Base-by-base conservation (phyloP, 345 rosid genomes). In the Dimocarpus longan region DNA sequence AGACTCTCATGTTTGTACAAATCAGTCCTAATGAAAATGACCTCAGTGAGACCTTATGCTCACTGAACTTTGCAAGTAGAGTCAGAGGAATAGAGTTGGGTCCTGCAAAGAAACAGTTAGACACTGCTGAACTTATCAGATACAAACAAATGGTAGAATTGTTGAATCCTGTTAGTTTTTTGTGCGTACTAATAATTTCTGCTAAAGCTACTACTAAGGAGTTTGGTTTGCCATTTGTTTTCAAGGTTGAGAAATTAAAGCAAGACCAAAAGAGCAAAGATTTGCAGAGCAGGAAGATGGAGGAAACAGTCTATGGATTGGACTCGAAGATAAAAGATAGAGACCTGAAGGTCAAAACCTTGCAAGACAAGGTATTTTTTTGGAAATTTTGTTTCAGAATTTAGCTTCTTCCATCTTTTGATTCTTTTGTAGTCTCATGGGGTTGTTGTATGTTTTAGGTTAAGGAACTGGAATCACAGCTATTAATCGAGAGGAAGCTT, bases 11-110 rank as follows among this genome's bases (percentile, higher is more conserved):
- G 99, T 92, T 95, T 80, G 93, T 95, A 64, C 99, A 95, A 85
- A 89, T 95, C 76, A 95, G 99, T 87, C 99, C 99, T 40, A 89
- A 85, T 26, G 98, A 93, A 81, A 91, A 86, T 60, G 99, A 95
- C 82, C 83, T 85, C 16, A 85, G 90, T 8, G 99, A 95, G 84
- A 95, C 97, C 26, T 74, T 95, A 62, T 93, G 98, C 89, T 95
- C 98, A 3, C 89, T 95, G 62, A 95, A 93, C 86, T 95, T 95
- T 85, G 99, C 98, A 43, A 93, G 97, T 81, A 89, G 99, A 85
- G 97, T 91, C 39, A 89, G 89, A 86, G 99, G 99, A n/a, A 88
- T 95, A 73, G 99, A 95, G 92, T 71, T 93, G 84, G 99, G 99
- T 63, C 93, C 90, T 10, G 95, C 98, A 48, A 93, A 85, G 90